Conservation (phyloP, 306 rosid species). For the Sicyos edulis region DNA sequence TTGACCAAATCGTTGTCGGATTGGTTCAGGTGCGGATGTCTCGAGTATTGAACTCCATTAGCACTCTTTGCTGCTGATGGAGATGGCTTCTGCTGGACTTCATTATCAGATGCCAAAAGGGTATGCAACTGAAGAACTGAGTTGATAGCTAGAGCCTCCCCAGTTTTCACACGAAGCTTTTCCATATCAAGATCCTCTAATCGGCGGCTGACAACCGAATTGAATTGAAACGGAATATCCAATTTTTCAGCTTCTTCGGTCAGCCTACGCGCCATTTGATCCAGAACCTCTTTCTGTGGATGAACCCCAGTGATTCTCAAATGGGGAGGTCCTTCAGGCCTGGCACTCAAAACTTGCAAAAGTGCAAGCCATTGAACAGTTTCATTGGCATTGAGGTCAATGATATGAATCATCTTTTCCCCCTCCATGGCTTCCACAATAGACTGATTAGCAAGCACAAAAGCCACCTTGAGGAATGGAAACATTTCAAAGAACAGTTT, state of each 20-base stretch:
- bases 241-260: slow-evolving; percentile 63
- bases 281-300: slow-evolving; percentile 63
- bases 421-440: slow-evolving; percentile 80
- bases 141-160: slow-evolving; percentile 78
- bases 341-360: slow-evolving; percentile 54
- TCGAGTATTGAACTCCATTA: slow-evolving; percentile 45
- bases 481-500: slow-evolving; percentile 66
- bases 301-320: slow-evolving; percentile 79
- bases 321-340: slow-evolving; percentile 91
- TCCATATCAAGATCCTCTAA: slow-evolving; percentile 68
- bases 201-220: slow-evolving; percentile 51
- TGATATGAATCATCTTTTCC: slow-evolving; percentile 77
- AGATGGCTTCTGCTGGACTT: slow-evolving; percentile 31
- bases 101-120: slow-evolving; percentile 65
- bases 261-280: slow-evolving; percentile 62
- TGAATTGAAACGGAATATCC: slow-evolving; percentile 82
- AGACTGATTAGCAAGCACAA: slow-evolving; percentile 70
- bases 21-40: slow-evolving; percentile 40
- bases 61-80: slow-evolving; percentile 33
- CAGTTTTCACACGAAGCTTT: slow-evolving; percentile 78
- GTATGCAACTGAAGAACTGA: slow-evolving; percentile 66
- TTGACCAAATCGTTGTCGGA: slow-evolving; percentile 52
- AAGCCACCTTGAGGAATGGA: slow-evolving; percentile 69
- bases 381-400: slow-evolving; percentile 77
- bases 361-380: slow-evolving; percentile 81